phyloP scores from a whole-genome alignment of 2,329 filamentous ascomycete genomes.

The Huntiella savannae region DNA sequence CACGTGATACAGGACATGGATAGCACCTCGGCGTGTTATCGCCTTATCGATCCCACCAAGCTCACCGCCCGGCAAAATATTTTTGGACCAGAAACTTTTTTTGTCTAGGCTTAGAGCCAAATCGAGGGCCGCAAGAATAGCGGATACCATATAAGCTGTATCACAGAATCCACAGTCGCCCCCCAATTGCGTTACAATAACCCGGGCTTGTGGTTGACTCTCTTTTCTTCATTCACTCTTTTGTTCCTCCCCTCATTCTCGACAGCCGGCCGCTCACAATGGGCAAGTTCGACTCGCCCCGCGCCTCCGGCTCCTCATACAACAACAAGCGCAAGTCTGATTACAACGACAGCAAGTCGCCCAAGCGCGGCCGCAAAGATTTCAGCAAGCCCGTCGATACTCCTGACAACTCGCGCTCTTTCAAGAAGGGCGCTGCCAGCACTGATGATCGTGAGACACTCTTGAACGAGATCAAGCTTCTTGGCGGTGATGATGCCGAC shows the following conservation, averaged over 20 bases:
- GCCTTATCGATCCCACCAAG: conserved; percentile 5
- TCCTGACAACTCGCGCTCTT: conserved; percentile 2
- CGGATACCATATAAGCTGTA: too few species aligned
- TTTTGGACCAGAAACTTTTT: not conserved
- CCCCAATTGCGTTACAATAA: not conserved
- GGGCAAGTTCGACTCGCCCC: conserved; percentile 12
- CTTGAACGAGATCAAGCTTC: conserved; percentile 42
- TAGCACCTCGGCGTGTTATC: conserved; percentile 6
- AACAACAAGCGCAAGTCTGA: conserved; percentile 11
- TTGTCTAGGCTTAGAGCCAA: too few species aligned
- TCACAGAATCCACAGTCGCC: too few species aligned
- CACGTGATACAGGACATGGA: not conserved
- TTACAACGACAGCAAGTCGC: conserved; percentile 9
- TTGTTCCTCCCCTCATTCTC: too few species aligned
- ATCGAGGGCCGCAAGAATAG: too few species aligned
- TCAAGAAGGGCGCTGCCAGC: conserved; percentile 2
- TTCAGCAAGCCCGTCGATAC: not conserved
- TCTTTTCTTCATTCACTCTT: too few species aligned
- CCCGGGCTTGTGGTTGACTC: too few species aligned
- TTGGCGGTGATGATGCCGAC: conserved; percentile 48
- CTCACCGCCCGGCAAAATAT: conserved; percentile 12
- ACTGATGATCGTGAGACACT: conserved; percentile 21
- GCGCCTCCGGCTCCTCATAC: conserved; percentile 12
- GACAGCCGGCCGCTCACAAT: not conserved
- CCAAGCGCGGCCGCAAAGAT: conserved; percentile 7